Base-by-base conservation (phyloP, 805 yeast species). In the Wickerhamiella bombiphila region DNA sequence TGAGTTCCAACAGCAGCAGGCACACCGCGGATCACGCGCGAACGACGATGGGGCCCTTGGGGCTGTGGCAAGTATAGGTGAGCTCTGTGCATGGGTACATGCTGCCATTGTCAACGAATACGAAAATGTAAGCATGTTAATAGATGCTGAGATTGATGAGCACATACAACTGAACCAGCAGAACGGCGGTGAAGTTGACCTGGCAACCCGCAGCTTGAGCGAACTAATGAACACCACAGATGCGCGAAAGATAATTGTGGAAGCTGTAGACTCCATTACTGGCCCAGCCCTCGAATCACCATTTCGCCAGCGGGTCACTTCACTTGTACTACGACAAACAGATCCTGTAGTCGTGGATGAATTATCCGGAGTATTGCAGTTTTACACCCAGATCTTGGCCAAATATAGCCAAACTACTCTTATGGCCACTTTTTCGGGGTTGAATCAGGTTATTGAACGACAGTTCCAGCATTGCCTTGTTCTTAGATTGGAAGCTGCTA, bases 1-100 rank as follows among this genome's bases (percentile, higher is more conserved):
- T 36, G 93, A 83, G 30, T 83, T 86, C 49, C 50, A 72, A 29
- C 59, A 40, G 4, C 50, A 59, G 20, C 33, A 30, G 33, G n/a
- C 11, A 17, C 22, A 20, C 21, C 22, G 8, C 8, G 22, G 13
- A 17, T 1, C 48, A 37, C n/a, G n/a, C 13, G 56, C 50, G 24
- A 47, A 53, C 15, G 37, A 28, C 6, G 32, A 38, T 18, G 60
- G 55, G 2, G 51, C 80, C 0, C 79, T 79, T 54, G 94, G 88
- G 53, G 80, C 95, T 1, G 64, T 75, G 19, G 65, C 94, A 39
- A 86, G 76, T 45, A 64, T 82, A 14, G 93, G 96, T 19, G 95
- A 85, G 53, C 66, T 91, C 22, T 60, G 91, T 28, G 97, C 97
- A 0, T 80, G 80, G 62, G 68, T 85, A 2, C 96, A 91, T 53